Evolutionary conservation across 2,329 filamentous ascomycete species (phyloP), one percentile per base, ranked within the genome.

Genomic region (Alternaria triticina): DNA sequence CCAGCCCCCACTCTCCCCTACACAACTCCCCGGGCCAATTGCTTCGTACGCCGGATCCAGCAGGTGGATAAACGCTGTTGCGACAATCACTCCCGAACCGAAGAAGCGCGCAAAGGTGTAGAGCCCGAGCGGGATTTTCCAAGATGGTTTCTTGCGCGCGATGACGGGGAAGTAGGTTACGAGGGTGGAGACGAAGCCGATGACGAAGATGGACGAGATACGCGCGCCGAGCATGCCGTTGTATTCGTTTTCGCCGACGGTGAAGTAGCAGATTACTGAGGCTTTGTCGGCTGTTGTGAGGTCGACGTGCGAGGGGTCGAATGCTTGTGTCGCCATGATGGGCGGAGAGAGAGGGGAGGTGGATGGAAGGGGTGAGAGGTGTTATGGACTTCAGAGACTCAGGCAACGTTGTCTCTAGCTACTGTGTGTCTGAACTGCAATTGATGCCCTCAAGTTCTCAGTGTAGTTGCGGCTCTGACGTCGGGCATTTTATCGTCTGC

Each of bases 51-150:
- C 58, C 6, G 58, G 58, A 28, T 61, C 58, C 2, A 61, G 23
- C 23, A 61, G 17, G 25, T 57, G 58, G 13, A 61, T 57, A 13
- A 61, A 61, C 0, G 58, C 58, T 10, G 58, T 61, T 23, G 58
- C 51, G 33, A 57, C 8, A 17, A 61, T 61, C 8, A 57, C 52
- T 2, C 58, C 58, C 8, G 58, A 57, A 25, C 52, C 58, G 44
- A 61, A 61, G 58, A 61, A 61, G 25, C 52, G 58, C 1, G 58
- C 58, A 2, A 61, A 61, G 3, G 58, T 61, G 33, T 61, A 57
- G 5, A 57, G 44, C 4, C 58, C 52, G 8, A 50, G n/a, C 4
- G 52, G 51, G 4, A 61, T 61, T 5, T 51, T 61, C 52, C 58
- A 61, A n/a, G 17, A 17, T 5, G 58, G 33, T 22, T 45, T 57